Evolutionary conservation across 163 green algal species (phyloP), one percentile per base, ranked within the genome.

Genomic region (Chlamydomonas reinhardtii): DNA sequence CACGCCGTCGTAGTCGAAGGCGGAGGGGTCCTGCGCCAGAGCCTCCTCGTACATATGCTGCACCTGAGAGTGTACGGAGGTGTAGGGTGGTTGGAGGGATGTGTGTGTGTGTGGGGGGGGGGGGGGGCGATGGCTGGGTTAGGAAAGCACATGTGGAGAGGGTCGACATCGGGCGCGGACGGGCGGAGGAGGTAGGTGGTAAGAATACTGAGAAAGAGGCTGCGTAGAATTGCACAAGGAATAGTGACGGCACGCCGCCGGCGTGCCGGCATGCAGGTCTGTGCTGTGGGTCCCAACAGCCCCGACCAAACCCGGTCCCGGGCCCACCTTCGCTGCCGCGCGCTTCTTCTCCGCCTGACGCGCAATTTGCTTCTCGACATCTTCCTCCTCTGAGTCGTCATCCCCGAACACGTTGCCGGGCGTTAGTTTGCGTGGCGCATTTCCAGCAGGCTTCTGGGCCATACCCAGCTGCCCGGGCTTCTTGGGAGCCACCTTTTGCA

Each of bases 1-100:
- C 37, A 98, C 94, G 24, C 91, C 92, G 74, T 99, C 97, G 83
- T 99, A 99, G 81, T 99, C 97, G 76, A 99, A 99, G 5, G 97
- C 94, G 11, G 90, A 94, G 0, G 97, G 92, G 75, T 99, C 97
- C 76, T 99, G 90, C 17, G 93, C 93, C 29, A 99, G 84, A 2
- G 97, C 97, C 12, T 91, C 91, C n/a, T 93, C 94, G 56, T 98
- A 96, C 90, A 95, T 81, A 52, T 95, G 88, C 48, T 96, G 92
- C 35, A 98, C 95, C 95, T 99, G 93, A 62, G 52, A 0, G 8
- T 56, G 48, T 56, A 2, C 1, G 48, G 11, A 19, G 12, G 9
- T 56, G 48, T 56, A 2, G 11, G 48, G 14, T 2, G 12, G 48
- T 17, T 9, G 11, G 9, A 2, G 48, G 12, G 12, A 56, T 56